Percentiles rank a stretch among this genome's conserved stretches.
Evolutionary conservation across 2,329 filamentous ascomycete genomes (phyloP).

Genomic region (Elsinoe australis): DNA sequence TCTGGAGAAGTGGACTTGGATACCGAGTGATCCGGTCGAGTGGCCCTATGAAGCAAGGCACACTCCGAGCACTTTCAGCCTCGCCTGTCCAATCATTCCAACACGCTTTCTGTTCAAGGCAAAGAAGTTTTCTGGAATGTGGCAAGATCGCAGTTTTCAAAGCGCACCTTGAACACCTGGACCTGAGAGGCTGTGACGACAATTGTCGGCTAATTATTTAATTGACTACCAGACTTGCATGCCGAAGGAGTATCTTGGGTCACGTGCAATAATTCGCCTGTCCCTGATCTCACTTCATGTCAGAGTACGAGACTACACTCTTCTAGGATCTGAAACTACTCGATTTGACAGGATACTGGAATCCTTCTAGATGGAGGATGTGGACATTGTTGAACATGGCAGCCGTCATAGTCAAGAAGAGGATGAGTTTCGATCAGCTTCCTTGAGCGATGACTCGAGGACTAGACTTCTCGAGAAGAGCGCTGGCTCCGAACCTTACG

Average conservation of each 20-base stretch:
- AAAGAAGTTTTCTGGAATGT: not conserved
- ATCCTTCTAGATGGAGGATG: slow-evolving; percentile 1
- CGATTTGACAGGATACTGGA: too few species aligned
- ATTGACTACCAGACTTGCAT: too few species aligned
- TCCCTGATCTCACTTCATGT: not conserved
- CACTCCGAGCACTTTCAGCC: not conserved
- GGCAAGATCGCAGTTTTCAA: not conserved
- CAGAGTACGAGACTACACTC: not conserved
- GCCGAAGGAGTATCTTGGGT: too few species aligned
- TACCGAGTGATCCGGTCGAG: not conserved
- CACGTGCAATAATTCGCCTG: too few species aligned
- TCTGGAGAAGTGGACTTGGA: not conserved
- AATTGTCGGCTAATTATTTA: too few species aligned
- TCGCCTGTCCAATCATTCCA: slow-evolving; percentile 8
- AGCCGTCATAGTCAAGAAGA: not conserved
- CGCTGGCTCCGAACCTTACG: not conserved
- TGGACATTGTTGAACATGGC: not conserved
- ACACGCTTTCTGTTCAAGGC: too few species aligned
- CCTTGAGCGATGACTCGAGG: slow-evolving; percentile 9
- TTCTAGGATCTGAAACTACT: not conserved
- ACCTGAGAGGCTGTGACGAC: not conserved
- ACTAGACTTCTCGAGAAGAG: slow-evolving; percentile 1
- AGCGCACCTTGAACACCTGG: too few species aligned
- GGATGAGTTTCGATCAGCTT: not conserved
- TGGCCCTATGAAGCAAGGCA: not conserved